Conservation (phyloP, 2,329 filamentous ascomycete species). For the Pseudopithomyces maydicus region DNA sequence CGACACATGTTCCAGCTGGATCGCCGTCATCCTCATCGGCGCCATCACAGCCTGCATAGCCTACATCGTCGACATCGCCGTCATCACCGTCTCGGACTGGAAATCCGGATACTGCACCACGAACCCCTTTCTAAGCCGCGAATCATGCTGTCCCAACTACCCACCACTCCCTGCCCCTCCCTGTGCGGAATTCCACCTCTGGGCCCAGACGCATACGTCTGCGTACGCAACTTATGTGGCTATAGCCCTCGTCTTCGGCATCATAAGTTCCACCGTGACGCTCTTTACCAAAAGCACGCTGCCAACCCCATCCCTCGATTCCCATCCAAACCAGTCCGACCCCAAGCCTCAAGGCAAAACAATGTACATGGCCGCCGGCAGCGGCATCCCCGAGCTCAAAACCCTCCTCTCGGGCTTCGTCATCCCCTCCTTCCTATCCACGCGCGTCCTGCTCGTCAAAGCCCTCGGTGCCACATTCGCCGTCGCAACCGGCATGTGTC, state of each 20-base stretch:
- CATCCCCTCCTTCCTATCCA: too few species aligned
- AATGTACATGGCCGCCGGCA: constrained; percentile 65
- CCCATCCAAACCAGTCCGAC: constrained; percentile 30
- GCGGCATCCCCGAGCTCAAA: constrained; percentile 67
- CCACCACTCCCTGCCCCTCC: constrained; percentile 35
- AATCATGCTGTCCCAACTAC: constrained; percentile 54
- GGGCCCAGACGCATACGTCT: constrained; percentile 24
- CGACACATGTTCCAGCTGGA: constrained; percentile 61
- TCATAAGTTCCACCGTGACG: constrained; percentile 55
- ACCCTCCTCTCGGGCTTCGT: constrained; percentile 66
- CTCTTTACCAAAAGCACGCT: constrained; percentile 57
- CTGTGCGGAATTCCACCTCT: not conserved
- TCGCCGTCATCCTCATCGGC: constrained; percentile 60
- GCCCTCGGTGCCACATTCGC: constrained; percentile 62
- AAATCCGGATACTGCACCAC: constrained; percentile 61
- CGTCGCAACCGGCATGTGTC: constrained; percentile 65
- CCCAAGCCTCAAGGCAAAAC: constrained; percentile 49
- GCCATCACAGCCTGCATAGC: constrained; percentile 61
- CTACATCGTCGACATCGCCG: constrained; percentile 60
- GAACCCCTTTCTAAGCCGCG: constrained; percentile 53
- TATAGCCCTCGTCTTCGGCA: constrained; percentile 56
- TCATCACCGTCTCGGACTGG: constrained; percentile 62
- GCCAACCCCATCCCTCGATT: constrained; percentile 50
- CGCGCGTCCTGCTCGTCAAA: constrained; percentile 61
- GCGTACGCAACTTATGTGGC: constrained; percentile 57